Evolutionary conservation across 176 grass and related monocot genomes (phyloP), one percentile per base, ranked within the genome.

Genomic region (Chloris gayana): DNA sequence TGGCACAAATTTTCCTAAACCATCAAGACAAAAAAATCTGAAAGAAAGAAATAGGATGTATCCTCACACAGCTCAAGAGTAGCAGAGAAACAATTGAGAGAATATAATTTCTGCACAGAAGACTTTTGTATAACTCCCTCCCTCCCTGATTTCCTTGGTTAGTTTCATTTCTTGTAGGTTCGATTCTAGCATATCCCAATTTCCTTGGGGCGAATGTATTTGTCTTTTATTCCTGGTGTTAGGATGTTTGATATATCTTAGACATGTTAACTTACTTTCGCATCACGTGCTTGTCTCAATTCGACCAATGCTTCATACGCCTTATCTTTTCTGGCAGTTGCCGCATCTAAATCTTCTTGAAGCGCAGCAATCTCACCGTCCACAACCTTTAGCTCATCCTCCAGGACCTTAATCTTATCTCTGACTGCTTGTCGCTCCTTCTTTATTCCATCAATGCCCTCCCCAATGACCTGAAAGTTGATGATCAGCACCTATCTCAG

Each of bases 341-440:
- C 87, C 34, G 60, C 63, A 45, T 79, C 39, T 70, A 89, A 65
- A 70, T 92, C 80, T 79, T 87, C 84, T 73, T 92, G 84, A 73
- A 92, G 70, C 0, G 68, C 81, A 78, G 47, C 63, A 49, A 89
- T 77, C 32, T 89, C 87, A 47, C 11, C 61, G 8, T 82, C 84
- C 63, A 92, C 53, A 75, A 57, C 32, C 69, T 84, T 89, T 67
- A 89, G 44, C 31, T 89, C 87, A 63, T 89, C 87, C 32, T 92
- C 91, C 71, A 92, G 80, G 53, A 80, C 80, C 51, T 88, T 92
- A 77, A 92, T 92, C 82, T 87, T 92, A 42, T 80, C 80, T 74
- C 87, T 89, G 67, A 92, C 80, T 74, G 87, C 80, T 84, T 89
- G 80, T 30, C 80, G 72, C 78, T 92, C 91, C 72, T 89, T 92